Conservation (phyloP, 202 grass and related monocot genomes). For the Saccharum hybrid region DNA sequence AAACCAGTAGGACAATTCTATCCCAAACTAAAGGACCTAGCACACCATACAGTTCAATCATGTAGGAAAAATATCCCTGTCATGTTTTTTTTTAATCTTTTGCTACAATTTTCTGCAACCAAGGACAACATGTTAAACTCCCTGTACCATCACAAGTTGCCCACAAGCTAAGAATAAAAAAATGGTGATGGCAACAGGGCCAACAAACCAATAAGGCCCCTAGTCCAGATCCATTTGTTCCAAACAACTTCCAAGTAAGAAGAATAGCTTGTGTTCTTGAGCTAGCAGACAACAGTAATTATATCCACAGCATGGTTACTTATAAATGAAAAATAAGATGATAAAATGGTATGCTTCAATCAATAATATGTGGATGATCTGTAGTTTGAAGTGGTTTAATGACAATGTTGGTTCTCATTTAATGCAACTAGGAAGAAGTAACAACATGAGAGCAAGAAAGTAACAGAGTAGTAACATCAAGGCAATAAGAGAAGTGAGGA, state of each 20-base stretch:
- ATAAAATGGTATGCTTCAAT: neutral
- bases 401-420: neutral
- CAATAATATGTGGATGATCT: constrained; percentile 7
- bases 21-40: neutral
- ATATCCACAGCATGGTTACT: constrained; percentile 4
- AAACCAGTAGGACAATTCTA: constrained; percentile 21
- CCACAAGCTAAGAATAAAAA: neutral
- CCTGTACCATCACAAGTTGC: constrained; percentile 12
- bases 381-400: constrained; percentile 14
- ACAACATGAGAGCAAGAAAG: neutral
- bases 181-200: neutral
- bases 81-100: neutral
- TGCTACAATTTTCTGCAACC: constrained; percentile 24
- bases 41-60: neutral
- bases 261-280: constrained; percentile 3
- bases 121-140: neutral
- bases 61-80: neutral
- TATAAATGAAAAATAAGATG: constrained; percentile 22
- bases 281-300: constrained; percentile 22
- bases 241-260: constrained; percentile 25
- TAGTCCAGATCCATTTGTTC: constrained; percentile 32
- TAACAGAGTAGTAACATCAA: neutral
- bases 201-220: neutral
- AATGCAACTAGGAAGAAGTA: constrained; percentile 1
- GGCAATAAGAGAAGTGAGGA: neutral